phyloP scores from a whole-genome alignment of 2,329 filamentous ascomycete species.

The Ciborinia camelliae region DNA sequence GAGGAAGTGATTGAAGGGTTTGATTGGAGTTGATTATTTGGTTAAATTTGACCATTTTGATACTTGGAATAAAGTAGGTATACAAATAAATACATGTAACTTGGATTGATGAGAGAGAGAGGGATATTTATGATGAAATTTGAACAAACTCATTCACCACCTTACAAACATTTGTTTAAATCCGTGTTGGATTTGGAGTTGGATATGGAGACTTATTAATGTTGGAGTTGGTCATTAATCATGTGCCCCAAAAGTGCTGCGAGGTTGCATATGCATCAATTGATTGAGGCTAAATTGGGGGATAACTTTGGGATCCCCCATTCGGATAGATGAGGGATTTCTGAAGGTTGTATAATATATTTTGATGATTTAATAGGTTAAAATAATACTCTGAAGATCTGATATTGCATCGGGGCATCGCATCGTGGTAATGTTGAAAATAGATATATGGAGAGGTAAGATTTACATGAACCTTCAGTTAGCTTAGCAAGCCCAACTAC shows the following conservation, averaged over 20 bases:
- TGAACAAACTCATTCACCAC: too few relatives aligned
- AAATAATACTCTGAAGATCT: neutral
- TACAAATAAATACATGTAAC: too few relatives aligned
- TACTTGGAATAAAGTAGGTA: too few relatives aligned
- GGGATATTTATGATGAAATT: neutral
- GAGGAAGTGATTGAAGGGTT: neutral
- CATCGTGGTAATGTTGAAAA: neutral
- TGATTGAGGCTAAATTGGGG: neutral
- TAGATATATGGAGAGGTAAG: neutral
- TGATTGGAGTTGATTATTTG: conserved; percentile 3
- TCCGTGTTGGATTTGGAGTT: neutral
- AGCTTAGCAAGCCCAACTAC: neutral
- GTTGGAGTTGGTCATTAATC: too few relatives aligned
- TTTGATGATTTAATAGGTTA: neutral
- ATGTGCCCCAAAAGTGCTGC: neutral
- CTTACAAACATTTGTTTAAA: neutral
- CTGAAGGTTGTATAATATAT: neutral
- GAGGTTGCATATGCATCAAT: neutral
- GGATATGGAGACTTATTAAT: neutral
- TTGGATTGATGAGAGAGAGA: neutral
- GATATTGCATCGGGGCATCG: neutral
- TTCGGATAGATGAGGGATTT: neutral
- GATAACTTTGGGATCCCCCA: neutral
- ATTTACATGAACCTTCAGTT: neutral
- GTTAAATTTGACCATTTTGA: neutral